Percentiles rank a stretch among this genome's conserved stretches.
phyloP scores from a whole-genome alignment of 1,139 yeast species.

The Yamadazyma pseudoaaseri region DNA sequence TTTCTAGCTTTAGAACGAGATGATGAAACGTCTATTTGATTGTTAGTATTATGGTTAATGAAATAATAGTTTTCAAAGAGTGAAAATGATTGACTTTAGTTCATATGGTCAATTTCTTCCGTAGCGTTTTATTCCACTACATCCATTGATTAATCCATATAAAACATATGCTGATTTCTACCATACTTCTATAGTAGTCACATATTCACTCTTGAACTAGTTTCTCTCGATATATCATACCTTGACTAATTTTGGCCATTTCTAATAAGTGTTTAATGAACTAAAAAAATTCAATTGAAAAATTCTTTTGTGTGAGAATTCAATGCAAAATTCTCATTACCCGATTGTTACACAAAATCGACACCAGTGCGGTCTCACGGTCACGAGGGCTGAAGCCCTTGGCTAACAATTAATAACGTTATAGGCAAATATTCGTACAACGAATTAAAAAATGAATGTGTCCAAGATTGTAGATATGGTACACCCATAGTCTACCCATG shows the following conservation, averaged over 20 bases:
- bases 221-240: constrained; percentile 26
- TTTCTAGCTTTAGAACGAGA: constrained; percentile 99
- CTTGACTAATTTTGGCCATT: constrained; percentile 68
- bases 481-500: too few relatives aligned
- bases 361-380: constrained; percentile 6
- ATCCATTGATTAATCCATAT: too few relatives aligned
- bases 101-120: too few relatives aligned
- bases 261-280: constrained; percentile 18
- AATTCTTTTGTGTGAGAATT: constrained; percentile 11
- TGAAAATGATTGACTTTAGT: too few relatives aligned
- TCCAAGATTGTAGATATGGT: too few relatives aligned
- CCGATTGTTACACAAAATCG: constrained; percentile 9
- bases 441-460: too few relatives aligned
- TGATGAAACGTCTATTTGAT: constrained; percentile 87
- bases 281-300: constrained; percentile 16
- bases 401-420: too few relatives aligned
- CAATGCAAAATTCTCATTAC: background rate
- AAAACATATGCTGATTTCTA: too few relatives aligned
- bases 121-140: too few relatives aligned
- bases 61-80: background rate
- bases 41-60: constrained; percentile 19
- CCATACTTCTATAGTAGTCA: too few relatives aligned
- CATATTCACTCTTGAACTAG: background rate
- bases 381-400: constrained; percentile 25
- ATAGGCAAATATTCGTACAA: too few relatives aligned